Percentiles rank a stretch among this genome's conserved stretches.
These are phyloP conservation scores for Ambrosiella beaveri DNA, from an alignment of 2,329 filamentous ascomycete species.

Conservation along the genomic window DNA sequence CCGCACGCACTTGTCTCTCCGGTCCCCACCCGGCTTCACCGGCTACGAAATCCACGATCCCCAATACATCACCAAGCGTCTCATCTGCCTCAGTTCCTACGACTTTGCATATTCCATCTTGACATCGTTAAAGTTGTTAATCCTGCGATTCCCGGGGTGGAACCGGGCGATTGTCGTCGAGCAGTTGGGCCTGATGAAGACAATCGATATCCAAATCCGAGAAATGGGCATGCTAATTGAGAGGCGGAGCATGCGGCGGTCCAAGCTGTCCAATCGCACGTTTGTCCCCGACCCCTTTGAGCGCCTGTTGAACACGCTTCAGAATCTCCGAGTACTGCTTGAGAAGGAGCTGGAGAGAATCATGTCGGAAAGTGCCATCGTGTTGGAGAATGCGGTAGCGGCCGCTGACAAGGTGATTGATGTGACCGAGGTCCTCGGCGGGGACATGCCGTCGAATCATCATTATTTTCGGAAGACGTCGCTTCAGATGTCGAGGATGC, in stretches of 20 bases:
- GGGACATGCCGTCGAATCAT: not conserved
- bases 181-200: constrained; percentile 21
- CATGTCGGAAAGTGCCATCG: not conserved
- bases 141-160: constrained; percentile 29
- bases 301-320: constrained; percentile 11
- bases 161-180: constrained; percentile 22
- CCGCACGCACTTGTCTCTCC: constrained; percentile 24
- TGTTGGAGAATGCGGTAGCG: not conserved
- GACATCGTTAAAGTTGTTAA: constrained; percentile 29
- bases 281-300: constrained; percentile 12
- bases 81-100: constrained; percentile 27
- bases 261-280: not conserved
- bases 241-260: constrained; percentile 13
- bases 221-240: constrained; percentile 19
- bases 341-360: constrained; percentile 12
- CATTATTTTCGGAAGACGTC: too few species aligned
- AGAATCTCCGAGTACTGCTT: constrained; percentile 9
- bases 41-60: constrained; percentile 17
- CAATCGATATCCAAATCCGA: constrained; percentile 19
- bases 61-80: constrained; percentile 20
- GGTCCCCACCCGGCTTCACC: constrained; percentile 17
- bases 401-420: not conserved
- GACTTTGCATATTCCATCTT: constrained; percentile 32
- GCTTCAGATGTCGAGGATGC: too few species aligned
- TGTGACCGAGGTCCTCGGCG: not conserved